Conservation (phyloP, 2,329 filamentous ascomycete species). For the Akanthomyces uredinophilus region DNA sequence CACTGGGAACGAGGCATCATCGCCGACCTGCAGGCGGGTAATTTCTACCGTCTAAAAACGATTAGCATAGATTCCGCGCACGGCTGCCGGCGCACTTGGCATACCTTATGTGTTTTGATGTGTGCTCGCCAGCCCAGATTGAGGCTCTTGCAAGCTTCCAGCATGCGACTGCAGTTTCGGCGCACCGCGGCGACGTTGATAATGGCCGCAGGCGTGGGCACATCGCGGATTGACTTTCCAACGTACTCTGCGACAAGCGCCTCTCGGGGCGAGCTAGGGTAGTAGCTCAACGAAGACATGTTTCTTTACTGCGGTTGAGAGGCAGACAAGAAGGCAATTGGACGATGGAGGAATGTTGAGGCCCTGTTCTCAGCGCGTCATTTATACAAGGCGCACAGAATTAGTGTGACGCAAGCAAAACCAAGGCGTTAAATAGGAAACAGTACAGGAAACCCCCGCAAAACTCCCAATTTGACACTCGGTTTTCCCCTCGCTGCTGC, state of each 20-base stretch:
- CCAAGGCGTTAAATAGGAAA: neutral
- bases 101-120: conserved; percentile 78
- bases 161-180: conserved; percentile 67
- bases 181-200: conserved; percentile 62
- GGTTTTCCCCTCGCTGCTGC: neutral
- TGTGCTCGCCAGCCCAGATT: conserved; percentile 67
- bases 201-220: conserved; percentile 63
- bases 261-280: conserved; percentile 22
- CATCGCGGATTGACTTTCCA: conserved; percentile 53
- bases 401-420: neutral
- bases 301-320: conserved; percentile 1
- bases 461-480: neutral
- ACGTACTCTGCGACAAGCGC: conserved; percentile 32
- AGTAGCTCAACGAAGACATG: conserved; percentile 22
- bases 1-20: conserved; percentile 38
- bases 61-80: neutral
- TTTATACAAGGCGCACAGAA: neutral
- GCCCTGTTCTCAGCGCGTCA: neutral
- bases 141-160: conserved; percentile 54
- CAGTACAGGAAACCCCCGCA: neutral
- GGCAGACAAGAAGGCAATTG: neutral
- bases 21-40: conserved; percentile 64
- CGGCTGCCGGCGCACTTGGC: neutral
- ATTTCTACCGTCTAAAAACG: conserved; percentile 58
- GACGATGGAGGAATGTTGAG: neutral